These are phyloP conservation scores for Penicillium sp. DNA, from an alignment of 2,329 filamentous ascomycete species.

Conservation along the genomic window DNA sequence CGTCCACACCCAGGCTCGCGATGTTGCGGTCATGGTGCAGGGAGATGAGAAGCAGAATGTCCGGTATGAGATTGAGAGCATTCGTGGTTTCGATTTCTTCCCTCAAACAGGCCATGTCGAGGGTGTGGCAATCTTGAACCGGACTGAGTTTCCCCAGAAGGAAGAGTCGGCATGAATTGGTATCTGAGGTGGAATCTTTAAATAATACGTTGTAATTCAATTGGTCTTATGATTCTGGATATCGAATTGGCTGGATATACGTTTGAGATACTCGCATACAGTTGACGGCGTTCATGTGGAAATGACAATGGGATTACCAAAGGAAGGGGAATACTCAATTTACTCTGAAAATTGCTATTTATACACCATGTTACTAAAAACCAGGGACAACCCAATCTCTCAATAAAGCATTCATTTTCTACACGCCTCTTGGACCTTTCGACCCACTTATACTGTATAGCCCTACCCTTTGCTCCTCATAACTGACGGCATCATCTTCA, in stretches of 20 bases:
- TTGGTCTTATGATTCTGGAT: neutral
- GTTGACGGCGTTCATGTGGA: neutral
- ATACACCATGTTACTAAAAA: neutral
- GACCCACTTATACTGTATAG: no score
- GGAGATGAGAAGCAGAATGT: constrained; percentile 50
- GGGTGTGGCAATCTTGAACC: constrained; percentile 60
- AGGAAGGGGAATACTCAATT: neutral
- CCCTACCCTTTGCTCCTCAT: no score
- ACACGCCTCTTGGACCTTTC: no score
- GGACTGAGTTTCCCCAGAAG: constrained; percentile 25
- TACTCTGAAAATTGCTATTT: neutral
- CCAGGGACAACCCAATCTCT: no score
- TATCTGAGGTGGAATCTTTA: neutral
- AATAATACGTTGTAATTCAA: neutral
- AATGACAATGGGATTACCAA: neutral
- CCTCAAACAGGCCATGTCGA: constrained; percentile 76
- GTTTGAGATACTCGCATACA: neutral
- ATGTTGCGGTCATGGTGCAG: constrained; percentile 82
- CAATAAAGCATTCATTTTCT: no score
- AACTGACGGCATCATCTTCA: no score
- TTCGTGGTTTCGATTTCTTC: constrained; percentile 95
- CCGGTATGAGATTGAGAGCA: constrained; percentile 81
- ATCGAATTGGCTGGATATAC: neutral
- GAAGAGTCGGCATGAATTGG: constrained; percentile 1
- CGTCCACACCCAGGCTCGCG: constrained; percentile 93